Conservation (phyloP, 1,284 basidiomycete genomes). For the Leccinum fallax region DNA sequence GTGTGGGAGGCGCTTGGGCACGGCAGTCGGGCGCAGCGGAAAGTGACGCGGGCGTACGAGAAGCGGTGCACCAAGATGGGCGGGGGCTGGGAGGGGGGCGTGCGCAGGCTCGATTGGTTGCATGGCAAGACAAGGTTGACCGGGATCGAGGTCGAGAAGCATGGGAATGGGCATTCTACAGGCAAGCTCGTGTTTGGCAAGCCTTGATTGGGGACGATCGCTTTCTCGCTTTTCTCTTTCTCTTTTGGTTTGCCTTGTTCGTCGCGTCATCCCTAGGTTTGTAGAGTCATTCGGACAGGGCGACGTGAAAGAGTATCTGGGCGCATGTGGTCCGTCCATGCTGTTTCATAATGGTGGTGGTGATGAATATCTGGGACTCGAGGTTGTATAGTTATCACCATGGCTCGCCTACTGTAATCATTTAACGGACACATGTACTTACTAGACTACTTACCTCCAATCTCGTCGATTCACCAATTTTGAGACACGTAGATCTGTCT, state of each 20-base stretch:
- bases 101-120: constrained; percentile 66
- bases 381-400: constrained; percentile 21
- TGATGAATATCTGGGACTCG: constrained; percentile 20
- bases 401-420: background rate
- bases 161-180: constrained; percentile 39
- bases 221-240: background rate
- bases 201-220: constrained; percentile 30
- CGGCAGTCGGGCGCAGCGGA: constrained; percentile 52
- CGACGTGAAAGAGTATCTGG: constrained; percentile 2
- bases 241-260: background rate
- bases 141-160: constrained; percentile 63
- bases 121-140: constrained; percentile 60
- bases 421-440: background rate
- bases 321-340: constrained; percentile 17
- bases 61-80: constrained; percentile 59
- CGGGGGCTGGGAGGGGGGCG: constrained; percentile 68
- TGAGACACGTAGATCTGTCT: too few relatives aligned
- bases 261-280: background rate
- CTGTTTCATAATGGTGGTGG: constrained; percentile 3
- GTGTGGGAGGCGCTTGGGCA: constrained; percentile 62
- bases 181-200: constrained; percentile 54
- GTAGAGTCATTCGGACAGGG: background rate
- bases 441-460: background rate
- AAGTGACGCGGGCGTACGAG: constrained; percentile 63
- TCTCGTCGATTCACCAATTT: background rate